Conservation (phyloP, 768 basidiomycete species). For the Cystofilobasidium ferigula region DNA sequence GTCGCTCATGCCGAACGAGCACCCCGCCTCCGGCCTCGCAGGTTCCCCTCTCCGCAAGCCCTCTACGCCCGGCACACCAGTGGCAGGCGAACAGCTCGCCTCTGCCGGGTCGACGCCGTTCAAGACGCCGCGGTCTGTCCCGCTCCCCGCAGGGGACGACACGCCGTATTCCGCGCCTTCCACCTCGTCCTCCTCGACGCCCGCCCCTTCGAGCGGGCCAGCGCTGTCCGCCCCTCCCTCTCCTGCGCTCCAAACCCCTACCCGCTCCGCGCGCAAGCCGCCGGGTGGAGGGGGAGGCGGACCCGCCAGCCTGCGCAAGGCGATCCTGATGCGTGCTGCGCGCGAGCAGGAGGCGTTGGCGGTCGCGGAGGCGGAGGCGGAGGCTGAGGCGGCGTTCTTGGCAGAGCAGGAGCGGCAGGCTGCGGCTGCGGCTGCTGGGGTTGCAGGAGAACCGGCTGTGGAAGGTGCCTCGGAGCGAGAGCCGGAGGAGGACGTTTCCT, state of each 20-base stretch:
- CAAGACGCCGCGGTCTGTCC: not conserved
- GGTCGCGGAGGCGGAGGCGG: not conserved
- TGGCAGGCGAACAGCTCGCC: not conserved
- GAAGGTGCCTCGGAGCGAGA: no score
- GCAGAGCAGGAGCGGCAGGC: no score
- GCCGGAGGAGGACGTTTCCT: no score
- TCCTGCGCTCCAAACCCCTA: not conserved
- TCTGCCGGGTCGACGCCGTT: not conserved
- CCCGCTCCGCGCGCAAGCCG: not conserved
- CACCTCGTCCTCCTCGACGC: not conserved
- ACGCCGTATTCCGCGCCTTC: not conserved
- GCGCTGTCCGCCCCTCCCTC: no score
- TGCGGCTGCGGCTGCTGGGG: no score
- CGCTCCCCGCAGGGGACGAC: not conserved
- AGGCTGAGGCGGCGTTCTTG: no score
- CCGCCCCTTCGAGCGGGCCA: not conserved
- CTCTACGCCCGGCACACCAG: not conserved
- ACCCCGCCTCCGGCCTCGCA: conserved; percentile 8
- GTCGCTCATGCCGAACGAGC: conserved; percentile 24
- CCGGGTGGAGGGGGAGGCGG: not conserved
- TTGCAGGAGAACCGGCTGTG: no score
- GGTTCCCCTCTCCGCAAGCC: not conserved
- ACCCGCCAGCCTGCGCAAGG: conserved; percentile 1
- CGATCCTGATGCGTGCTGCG: not conserved
- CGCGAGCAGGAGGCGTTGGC: not conserved